These are phyloP conservation scores for Wickerhamomyces mucosus DNA, from an alignment of 805 yeast genomes.

Conservation along the genomic window DNA sequence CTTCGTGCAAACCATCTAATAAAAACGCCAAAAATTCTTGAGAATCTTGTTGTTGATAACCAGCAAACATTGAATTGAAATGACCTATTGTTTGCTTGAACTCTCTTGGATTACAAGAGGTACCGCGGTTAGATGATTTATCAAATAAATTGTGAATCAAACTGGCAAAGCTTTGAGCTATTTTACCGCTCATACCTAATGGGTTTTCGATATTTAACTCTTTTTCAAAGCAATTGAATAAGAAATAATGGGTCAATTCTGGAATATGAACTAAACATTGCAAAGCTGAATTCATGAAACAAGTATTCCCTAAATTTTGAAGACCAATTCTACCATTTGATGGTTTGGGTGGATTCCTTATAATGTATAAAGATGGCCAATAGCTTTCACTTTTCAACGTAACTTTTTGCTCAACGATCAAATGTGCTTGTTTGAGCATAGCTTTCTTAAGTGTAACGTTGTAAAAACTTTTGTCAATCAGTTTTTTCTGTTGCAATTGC, in stretches of 20 bases:
- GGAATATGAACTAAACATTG: slow-evolving; percentile 87
- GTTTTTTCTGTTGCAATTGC: slow-evolving; percentile 13
- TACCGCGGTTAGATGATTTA: slow-evolving; percentile 11
- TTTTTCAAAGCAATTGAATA: slow-evolving; percentile 42
- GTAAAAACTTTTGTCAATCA: slow-evolving; percentile 16
- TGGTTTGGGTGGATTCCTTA: slow-evolving; percentile 22
- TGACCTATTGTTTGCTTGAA: slow-evolving; percentile 75
- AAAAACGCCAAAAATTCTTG: slow-evolving; percentile 87
- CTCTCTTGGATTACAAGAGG: slow-evolving; percentile 44
- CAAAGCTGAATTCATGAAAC: slow-evolving; percentile 91
- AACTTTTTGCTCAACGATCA: slow-evolving; percentile 26
- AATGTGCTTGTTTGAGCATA: slow-evolving; percentile 15
- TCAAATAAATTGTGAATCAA: slow-evolving; percentile 53
- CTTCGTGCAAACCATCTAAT: slow-evolving; percentile 87
- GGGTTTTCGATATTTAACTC: slow-evolving; percentile 78
- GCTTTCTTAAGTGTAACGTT: slow-evolving; percentile 15
- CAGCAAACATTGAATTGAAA: slow-evolving; percentile 69
- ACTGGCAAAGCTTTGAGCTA: slow-evolving; percentile 67
- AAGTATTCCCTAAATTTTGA: slow-evolving; percentile 77
- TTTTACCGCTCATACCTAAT: slow-evolving; percentile 73
- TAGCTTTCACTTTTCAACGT: slow-evolving; percentile 16
- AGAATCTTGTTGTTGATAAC: slow-evolving; percentile 84
- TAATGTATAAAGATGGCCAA: slow-evolving; percentile 28
- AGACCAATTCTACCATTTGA: slow-evolving; percentile 50
- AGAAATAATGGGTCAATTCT: slow-evolving; percentile 69